phyloP scores from a whole-genome alignment of 2,329 filamentous ascomycete genomes.

The Diplocarpon mali region DNA sequence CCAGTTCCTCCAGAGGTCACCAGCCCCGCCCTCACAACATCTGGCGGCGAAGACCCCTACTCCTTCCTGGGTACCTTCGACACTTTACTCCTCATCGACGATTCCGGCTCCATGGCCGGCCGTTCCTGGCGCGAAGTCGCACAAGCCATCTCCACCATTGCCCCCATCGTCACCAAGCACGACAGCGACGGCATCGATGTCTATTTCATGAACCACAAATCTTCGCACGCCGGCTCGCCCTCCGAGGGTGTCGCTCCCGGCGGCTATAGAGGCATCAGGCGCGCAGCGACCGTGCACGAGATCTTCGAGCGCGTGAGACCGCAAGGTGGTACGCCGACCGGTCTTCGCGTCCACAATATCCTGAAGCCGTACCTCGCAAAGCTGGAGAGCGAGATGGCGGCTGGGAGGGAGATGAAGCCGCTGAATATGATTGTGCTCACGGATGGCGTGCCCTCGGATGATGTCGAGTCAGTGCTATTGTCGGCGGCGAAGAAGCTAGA shows the following conservation, averaged over 20 bases:
- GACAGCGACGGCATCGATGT: constrained; percentile 83
- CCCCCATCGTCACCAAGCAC: constrained; percentile 69
- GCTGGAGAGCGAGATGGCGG: constrained; percentile 33
- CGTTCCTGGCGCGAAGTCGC: constrained; percentile 65
- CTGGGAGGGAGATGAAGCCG: constrained; percentile 48
- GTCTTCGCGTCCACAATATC: constrained; percentile 58
- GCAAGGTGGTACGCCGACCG: constrained; percentile 60
- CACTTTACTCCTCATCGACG: constrained; percentile 84
- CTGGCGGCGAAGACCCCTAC: constrained; percentile 52
- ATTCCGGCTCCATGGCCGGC: constrained; percentile 78
- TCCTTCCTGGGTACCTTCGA: constrained; percentile 72
- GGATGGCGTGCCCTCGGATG: constrained; percentile 72
- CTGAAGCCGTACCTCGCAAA: constrained; percentile 58
- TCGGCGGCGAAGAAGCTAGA: constrained; percentile 60
- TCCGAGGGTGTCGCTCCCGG: constrained; percentile 31
- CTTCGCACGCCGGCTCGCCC: constrained; percentile 28
- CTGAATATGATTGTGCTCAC: constrained; percentile 91
- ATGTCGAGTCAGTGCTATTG: constrained; percentile 61
- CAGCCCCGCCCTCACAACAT: constrained; percentile 27
- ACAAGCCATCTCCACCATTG: constrained; percentile 58
- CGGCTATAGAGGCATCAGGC: constrained; percentile 55
- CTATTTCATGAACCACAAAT: constrained; percentile 72
- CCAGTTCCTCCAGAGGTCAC: constrained; percentile 28
- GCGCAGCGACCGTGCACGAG: constrained; percentile 43
- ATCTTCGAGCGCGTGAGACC: constrained; percentile 65